Conservation (phyloP, 192 early-diverging fungal species). For the Coemansia umbellata region DNA sequence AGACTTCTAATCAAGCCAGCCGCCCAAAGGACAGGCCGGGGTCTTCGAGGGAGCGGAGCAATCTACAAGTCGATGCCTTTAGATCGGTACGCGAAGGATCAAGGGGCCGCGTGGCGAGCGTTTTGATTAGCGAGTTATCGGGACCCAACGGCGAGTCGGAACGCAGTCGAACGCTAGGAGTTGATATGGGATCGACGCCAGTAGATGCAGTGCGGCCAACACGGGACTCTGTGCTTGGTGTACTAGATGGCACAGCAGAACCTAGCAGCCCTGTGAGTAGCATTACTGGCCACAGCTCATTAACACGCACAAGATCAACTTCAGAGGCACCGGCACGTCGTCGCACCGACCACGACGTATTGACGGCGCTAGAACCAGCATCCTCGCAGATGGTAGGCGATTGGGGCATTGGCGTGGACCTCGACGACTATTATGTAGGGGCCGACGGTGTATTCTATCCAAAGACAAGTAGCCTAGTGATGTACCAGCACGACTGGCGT, state of each 20-base stretch:
- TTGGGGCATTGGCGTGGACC: slow-evolving; percentile 23
- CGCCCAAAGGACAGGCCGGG: too few species aligned
- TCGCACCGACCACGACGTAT: not conserved
- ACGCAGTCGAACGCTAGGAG: too few species aligned
- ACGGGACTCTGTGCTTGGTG: slow-evolving; percentile 31
- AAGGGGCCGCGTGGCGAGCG: slow-evolving; percentile 14
- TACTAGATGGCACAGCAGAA: slow-evolving; percentile 42
- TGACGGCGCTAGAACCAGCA: not conserved
- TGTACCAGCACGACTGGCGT: slow-evolving; percentile 83
- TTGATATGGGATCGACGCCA: not conserved
- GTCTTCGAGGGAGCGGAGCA: too few species aligned
- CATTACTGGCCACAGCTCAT: slow-evolving; percentile 10
- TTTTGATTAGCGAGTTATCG: slow-evolving; percentile 17
- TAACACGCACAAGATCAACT: slow-evolving; percentile 42
- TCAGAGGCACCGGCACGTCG: slow-evolving; percentile 34
- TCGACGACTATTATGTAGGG: slow-evolving; percentile 47
- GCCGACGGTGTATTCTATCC: slow-evolving; percentile 51
- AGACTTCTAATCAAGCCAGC: too few species aligned
- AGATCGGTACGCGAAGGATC: not conserved
- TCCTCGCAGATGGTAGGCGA: slow-evolving; percentile 11
- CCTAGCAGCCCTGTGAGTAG: slow-evolving; percentile 13
- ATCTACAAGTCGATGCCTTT: too few species aligned
- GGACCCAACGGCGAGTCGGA: too few species aligned
- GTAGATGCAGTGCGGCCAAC: slow-evolving; percentile 15
- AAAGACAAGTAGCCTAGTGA: slow-evolving; percentile 28